Conservation (phyloP, 2,329 filamentous ascomycete species). For the Trichophaea hybrida region DNA sequence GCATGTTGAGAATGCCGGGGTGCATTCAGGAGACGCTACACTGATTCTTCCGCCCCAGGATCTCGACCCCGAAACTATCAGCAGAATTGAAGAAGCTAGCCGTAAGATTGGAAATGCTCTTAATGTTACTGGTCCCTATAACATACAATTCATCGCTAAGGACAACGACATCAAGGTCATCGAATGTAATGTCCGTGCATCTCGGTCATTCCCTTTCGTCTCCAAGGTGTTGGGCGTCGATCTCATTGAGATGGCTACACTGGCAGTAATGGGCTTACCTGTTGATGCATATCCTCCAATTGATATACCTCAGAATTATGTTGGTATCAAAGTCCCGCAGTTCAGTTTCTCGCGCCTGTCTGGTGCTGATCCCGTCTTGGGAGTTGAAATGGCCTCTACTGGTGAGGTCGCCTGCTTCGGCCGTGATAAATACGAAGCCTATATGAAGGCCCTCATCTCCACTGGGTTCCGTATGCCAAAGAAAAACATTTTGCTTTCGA, state of each 20-base stretch:
- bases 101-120: conserved; percentile 86
- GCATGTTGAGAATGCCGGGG: conserved; percentile 96
- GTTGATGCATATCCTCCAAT: conserved; percentile 69
- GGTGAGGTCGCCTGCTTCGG: conserved; percentile 97
- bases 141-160: conserved; percentile 99
- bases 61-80: conserved; percentile 72
- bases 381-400: conserved; percentile 98
- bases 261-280: conserved; percentile 79
- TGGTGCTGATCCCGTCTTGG: conserved; percentile 86
- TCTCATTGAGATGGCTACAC: conserved; percentile 95
- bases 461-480: conserved; percentile 94
- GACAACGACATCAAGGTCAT: conserved; percentile 99
- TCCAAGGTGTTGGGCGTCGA: conserved; percentile 98
- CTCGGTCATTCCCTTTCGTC: conserved; percentile 92
- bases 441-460: conserved; percentile 87
- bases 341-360: conserved; percentile 97
- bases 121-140: conserved; percentile 92
- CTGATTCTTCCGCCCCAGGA: conserved; percentile 91
- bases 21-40: conserved; percentile 95
- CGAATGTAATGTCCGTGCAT: conserved; percentile 94
- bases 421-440: conserved; percentile 90
- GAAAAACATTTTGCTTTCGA: conserved; percentile 86
- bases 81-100: conserved; percentile 85
- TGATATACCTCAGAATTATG: conserved; percentile 62
- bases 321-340: conserved; percentile 95